Conservation (phyloP, 176 grass and related monocot genomes). For the Oryza longistaminata region DNA sequence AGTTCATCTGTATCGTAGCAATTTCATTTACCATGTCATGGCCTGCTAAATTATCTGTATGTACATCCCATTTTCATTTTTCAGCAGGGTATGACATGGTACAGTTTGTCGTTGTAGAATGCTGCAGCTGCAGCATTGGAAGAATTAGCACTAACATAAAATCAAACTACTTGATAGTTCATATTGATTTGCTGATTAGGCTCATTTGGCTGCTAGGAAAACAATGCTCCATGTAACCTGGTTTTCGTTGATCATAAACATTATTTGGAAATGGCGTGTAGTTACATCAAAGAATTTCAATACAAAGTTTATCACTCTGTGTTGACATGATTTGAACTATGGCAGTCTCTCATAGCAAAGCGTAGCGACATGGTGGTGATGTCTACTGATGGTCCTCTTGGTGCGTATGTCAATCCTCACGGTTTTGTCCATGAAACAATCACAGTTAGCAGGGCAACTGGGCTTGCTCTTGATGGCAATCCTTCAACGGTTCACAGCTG, state of each 20-base stretch:
- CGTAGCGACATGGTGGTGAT: conserved; percentile 90
- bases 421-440: conserved; percentile 86
- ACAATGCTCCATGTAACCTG: not conserved
- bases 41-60: not conserved
- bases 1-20: conserved; percentile 28
- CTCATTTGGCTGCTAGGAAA: not conserved
- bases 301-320: not conserved
- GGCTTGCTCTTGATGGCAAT: conserved; percentile 39
- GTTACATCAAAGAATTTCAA: not conserved
- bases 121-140: conserved; percentile 27
- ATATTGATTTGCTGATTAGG: not conserved
- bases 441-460: conserved; percentile 65
- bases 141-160: conserved; percentile 1
- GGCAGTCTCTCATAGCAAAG: conserved; percentile 70
- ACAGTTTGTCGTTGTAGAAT: conserved; percentile 8
- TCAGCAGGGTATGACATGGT: not conserved
- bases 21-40: not conserved
- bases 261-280: not conserved
- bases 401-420: conserved; percentile 79
- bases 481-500: conserved; percentile 76
- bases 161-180: conserved; percentile 14
- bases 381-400: conserved; percentile 83
- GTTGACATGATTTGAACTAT: conserved; percentile 27
- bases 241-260: not conserved
- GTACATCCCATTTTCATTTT: not conserved